phyloP scores from a whole-genome alignment of 2,329 filamentous ascomycete genomes.

The Fusarium devonianum region DNA sequence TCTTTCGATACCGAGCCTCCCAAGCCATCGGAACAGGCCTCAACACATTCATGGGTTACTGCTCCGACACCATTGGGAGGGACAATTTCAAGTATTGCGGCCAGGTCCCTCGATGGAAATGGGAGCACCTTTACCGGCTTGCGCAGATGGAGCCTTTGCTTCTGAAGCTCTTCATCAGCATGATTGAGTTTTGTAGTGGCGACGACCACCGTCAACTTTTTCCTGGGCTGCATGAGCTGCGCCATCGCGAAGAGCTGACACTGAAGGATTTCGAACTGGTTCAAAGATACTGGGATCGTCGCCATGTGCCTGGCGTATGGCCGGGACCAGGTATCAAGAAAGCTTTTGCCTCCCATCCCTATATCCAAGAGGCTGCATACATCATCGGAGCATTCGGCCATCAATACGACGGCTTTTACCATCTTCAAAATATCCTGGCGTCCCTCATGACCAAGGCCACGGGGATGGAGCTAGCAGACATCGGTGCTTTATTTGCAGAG shows the following conservation, averaged over 20 bases:
- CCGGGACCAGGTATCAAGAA: neutral
- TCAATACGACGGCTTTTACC: neutral
- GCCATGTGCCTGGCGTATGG: neutral
- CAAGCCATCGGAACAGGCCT: too few relatives aligned
- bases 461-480: neutral
- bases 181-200: neutral
- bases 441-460: neutral
- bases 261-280: neutral
- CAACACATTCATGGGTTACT: neutral
- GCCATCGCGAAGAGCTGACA: neutral
- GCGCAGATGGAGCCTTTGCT: neutral
- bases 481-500: neutral
- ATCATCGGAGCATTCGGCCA: neutral
- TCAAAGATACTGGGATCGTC: neutral
- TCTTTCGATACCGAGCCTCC: slow-evolving; percentile 35
- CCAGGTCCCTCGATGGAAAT: slow-evolving; percentile 9
- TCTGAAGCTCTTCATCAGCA: slow-evolving; percentile 8
- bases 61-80: neutral
- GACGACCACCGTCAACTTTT: neutral
- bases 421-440: neutral
- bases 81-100: slow-evolving; percentile 8
- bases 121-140: neutral
- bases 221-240: neutral
- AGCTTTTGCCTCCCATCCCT: neutral
- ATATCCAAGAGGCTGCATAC: slow-evolving; percentile 8